Evolutionary conservation across 2,329 filamentous ascomycete genomes (phyloP), one percentile per base, ranked within the genome.

Genomic region (Aspergillus flavus): DNA sequence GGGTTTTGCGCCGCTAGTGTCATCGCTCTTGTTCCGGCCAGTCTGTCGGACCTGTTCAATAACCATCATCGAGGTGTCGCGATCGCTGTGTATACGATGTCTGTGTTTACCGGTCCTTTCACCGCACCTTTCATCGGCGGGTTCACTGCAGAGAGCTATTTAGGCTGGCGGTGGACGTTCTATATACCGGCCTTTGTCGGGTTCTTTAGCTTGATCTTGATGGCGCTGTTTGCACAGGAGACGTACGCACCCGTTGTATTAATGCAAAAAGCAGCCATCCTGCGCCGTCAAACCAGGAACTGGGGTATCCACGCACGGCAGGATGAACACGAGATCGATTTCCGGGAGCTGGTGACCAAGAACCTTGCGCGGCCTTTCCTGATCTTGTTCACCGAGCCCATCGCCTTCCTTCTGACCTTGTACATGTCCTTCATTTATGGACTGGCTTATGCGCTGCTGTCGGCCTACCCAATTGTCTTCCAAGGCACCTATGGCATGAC

Each of bases 111-210:
- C 0, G 81, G 81, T 3, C 82, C 82, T 0, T 72, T 82, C 23
- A 70, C 81, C 1, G 81, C 81, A 3, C 82, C 82, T 0, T 83
- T 82, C 58, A 76, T 83, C 32, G 82, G 81, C 16, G 82, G 82
- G 7, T 84, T 82, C 70, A 83, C 80, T 21, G 74, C 78, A 28
- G 79, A 79, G 65, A 81, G 79, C 48, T 63, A 70, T 57, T 75
- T 83, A 0, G 81, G 81, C 30, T 84, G 81, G 80, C 77, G 81
- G 28, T 84, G 81, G 81, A 83, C 82, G 0, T 73, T 80, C 32
- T 82, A 84, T 68, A 77, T 85, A 26, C 78, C 77, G 6, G 76
- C 79, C 0, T 79, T 86, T 64, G 84, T 86, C 78, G 83, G 82
- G 9, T 85, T 83, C 66, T 64, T 72, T 16, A 75, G 77, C 4